Conservation (phyloP, 495 filamentous ascomycete genomes). For the Xylaria grammica region DNA sequence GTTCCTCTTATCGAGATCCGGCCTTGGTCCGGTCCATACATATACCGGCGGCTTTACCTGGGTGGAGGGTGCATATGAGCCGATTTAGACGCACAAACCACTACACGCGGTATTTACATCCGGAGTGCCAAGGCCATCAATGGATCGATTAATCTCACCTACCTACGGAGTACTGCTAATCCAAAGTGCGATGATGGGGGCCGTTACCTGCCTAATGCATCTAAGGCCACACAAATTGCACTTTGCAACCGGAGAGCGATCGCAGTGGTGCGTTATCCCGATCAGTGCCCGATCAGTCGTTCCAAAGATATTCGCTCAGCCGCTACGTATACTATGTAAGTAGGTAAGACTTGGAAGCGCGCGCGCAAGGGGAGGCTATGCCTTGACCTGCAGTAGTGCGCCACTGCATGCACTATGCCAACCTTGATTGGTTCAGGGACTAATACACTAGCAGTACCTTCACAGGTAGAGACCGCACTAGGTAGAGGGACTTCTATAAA, state of each 20-base stretch:
- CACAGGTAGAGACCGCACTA: too few species aligned
- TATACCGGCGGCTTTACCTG: too few species aligned
- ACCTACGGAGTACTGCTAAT: too few species aligned
- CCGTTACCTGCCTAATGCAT: background rate
- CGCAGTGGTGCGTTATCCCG: background rate
- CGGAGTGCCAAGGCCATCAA: too few species aligned
- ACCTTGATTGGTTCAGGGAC: slow-evolving; percentile 33
- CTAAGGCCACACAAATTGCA: background rate
- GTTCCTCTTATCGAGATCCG: background rate
- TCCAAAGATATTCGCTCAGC: background rate
- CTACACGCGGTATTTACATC: too few species aligned
- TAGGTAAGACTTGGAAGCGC: background rate
- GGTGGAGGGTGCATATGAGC: background rate
- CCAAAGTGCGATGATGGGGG: background rate
- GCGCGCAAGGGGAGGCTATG: slow-evolving; percentile 7
- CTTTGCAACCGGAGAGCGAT: slow-evolving; percentile 4
- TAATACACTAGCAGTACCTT: too few species aligned
- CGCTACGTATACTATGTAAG: too few species aligned
- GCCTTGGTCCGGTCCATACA: too few species aligned
- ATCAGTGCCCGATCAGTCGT: background rate
- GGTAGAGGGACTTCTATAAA: slow-evolving; percentile 36
- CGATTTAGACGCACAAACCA: background rate
- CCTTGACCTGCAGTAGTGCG: slow-evolving; percentile 4
- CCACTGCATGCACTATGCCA: slow-evolving; percentile 14
- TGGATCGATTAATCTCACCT: too few species aligned